A percentile compares a stretch with the other conserved stretches of the same genome.
phyloP scores from a whole-genome alignment of 2,329 filamentous ascomycete genomes.

The Fusarium brevicatenulatum region DNA sequence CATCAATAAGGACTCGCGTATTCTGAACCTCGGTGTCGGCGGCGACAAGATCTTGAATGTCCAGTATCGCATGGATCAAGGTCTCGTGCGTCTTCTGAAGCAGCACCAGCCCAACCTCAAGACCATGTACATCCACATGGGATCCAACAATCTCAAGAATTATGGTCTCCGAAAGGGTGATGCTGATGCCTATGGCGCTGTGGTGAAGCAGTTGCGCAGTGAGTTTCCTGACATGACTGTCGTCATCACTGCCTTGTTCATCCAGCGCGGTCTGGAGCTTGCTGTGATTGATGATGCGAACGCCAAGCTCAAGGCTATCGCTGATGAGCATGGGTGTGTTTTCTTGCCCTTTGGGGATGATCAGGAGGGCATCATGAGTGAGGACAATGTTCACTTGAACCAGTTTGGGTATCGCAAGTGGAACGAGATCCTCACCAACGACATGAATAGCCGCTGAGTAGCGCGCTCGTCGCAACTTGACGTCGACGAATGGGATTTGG shows the following conservation, averaged over 20 bases:
- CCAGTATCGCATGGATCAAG: conserved; percentile 2
- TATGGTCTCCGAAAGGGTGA: background rate
- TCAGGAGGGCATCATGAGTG: background rate
- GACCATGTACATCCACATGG: conserved; percentile 16
- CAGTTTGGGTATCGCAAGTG: background rate
- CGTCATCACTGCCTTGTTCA: background rate
- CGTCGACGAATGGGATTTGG: background rate
- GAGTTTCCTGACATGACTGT: background rate
- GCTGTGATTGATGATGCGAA: background rate
- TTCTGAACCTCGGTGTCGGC: background rate
- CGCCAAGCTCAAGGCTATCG: background rate
- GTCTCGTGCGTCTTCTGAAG: background rate
- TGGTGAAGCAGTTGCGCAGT: background rate
- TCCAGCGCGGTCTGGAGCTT: background rate
- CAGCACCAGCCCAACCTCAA: background rate
- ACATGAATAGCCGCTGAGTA: background rate
- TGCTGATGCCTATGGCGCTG: accelerated
- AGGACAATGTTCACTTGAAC: conserved; percentile 16
- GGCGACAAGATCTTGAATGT: conserved; percentile 19
- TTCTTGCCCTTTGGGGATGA: background rate
- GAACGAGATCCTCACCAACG: background rate
- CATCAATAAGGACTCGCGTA: background rate
- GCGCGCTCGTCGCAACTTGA: accelerated
- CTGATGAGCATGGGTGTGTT: background rate
- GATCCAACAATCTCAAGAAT: conserved; percentile 5